Evolutionary conservation across 805 yeast genomes (phyloP).

Genomic region (Pichia manshurica): DNA sequence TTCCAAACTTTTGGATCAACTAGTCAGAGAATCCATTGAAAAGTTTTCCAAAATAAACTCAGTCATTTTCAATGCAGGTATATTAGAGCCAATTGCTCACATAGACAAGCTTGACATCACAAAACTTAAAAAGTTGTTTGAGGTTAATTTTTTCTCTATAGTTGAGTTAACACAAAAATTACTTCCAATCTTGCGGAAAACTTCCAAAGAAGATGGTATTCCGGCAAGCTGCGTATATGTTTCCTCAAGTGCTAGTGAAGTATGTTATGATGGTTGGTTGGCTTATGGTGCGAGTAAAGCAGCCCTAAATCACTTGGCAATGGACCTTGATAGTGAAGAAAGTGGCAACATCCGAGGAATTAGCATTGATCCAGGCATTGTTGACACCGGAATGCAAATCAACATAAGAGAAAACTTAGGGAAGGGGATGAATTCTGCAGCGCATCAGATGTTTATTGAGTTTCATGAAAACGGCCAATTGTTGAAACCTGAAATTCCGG

Average conservation of each 20-base stretch:
- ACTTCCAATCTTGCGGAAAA: conserved; percentile 38
- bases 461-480: conserved; percentile 55
- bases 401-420: conserved; percentile 68
- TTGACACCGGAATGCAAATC: conserved; percentile 83
- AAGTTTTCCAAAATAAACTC: conserved; percentile 56
- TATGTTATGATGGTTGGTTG: conserved; percentile 70
- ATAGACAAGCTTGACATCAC: conserved; percentile 40
- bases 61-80: conserved; percentile 75
- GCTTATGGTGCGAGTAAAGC: conserved; percentile 93
- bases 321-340: conserved; percentile 65
- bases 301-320: conserved; percentile 73
- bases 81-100: conserved; percentile 67
- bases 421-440: conserved; percentile 53
- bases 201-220: conserved; percentile 36
- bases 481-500: conserved; percentile 69
- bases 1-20: conserved; percentile 14
- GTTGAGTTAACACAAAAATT: conserved; percentile 53
- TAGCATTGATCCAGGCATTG: conserved; percentile 92
- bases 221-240: conserved; percentile 46
- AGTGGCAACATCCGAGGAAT: conserved; percentile 43
- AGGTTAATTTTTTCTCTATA: conserved; percentile 73
- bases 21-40: conserved; percentile 10
- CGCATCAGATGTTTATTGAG: conserved; percentile 57
- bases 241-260: conserved; percentile 80
- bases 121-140: conserved; percentile 60